Conservation (phyloP, 1,284 basidiomycete genomes). For the Mycosarcoma mackinlayi region DNA sequence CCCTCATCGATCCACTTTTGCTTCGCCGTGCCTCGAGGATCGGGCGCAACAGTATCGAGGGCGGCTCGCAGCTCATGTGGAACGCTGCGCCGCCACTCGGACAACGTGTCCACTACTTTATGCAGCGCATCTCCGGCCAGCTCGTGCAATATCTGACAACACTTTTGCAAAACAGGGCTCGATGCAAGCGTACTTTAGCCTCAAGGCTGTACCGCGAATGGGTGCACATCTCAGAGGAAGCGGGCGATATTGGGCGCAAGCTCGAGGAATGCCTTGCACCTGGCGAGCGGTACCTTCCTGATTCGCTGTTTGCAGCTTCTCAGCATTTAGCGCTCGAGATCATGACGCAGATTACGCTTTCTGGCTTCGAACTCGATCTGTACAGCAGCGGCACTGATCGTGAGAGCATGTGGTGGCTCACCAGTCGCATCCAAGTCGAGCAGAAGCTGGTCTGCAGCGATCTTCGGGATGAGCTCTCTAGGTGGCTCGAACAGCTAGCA, state of each 20-base stretch:
- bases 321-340: constrained; percentile 75
- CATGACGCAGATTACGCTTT: constrained; percentile 77
- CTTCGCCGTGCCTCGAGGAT: constrained; percentile 30
- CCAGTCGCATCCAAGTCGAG: constrained; percentile 40
- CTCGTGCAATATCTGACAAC: constrained; percentile 47
- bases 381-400: constrained; percentile 71
- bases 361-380: constrained; percentile 81
- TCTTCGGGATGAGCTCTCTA: constrained; percentile 34
- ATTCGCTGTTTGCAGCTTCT: constrained; percentile 70
- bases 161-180: constrained; percentile 53
- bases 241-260: constrained; percentile 25
- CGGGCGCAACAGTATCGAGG: constrained; percentile 34
- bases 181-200: constrained; percentile 46
- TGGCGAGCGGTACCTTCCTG: constrained; percentile 30
- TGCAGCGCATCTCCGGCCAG: constrained; percentile 41
- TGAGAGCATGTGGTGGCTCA: constrained; percentile 47
- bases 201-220: constrained; percentile 46
- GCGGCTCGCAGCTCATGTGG: constrained; percentile 26
- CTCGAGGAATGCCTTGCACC: constrained; percentile 26
- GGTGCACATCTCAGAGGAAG: constrained; percentile 46
- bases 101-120: constrained; percentile 39
- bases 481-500: constrained; percentile 6
- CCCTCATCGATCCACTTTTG: constrained; percentile 41
- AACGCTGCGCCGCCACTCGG: constrained; percentile 32
- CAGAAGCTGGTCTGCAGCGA: constrained; percentile 36